Base-by-base conservation (phyloP, 1,284 basidiomycete species). In the Phellinidium pouzarii region DNA sequence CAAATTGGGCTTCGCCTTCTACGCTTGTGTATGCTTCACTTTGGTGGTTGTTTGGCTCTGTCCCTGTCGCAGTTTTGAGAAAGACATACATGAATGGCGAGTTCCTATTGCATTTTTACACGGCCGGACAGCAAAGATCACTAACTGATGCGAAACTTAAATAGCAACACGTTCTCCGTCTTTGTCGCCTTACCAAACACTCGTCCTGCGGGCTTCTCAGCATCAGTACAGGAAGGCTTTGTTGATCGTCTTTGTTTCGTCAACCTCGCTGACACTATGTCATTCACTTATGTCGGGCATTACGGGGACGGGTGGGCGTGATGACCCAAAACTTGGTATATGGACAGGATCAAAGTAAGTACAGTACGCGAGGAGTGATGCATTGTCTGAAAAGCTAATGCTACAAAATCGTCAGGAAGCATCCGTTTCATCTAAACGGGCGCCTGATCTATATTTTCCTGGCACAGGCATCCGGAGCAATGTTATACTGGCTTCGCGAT, bases 391-490 rank as follows among this genome's bases (percentile, higher is more conserved):
- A 34, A 7, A 7, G 19, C 7, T 27, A 25, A 19, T 12, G 17
- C 34, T 22, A 19, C 20, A 29, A 17, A 27, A 34, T 17, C 9
- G 20, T 3, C 57, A 87, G 84, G 61, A 84, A 82, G 63, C 81
- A 87, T 58, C 82, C 83, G 1, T 77, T 79, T 59, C 82, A 84
- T 62, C 68, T 87, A 38, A 85, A 85, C 52, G 82, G 82, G 0
- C 76, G 77, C 17, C 66, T 83, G 3, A 56, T 86, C 14, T 85
- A 82, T 61, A 61, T 86, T 2, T 44, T 80, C 17, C 59, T 76
- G 31, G 72, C 79, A 0, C 84, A 87, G 59, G 11, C 74, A 1
- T 66, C 66, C 38, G 59, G 75, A 2, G 76, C 78, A 0, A 44
- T 66, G 7, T 67, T 70, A 2, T 84, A 76, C 55, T 64, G 72